Evolutionary conservation across 495 filamentous ascomycete genomes (phyloP).

Genomic region (Extremus antarcticus): DNA sequence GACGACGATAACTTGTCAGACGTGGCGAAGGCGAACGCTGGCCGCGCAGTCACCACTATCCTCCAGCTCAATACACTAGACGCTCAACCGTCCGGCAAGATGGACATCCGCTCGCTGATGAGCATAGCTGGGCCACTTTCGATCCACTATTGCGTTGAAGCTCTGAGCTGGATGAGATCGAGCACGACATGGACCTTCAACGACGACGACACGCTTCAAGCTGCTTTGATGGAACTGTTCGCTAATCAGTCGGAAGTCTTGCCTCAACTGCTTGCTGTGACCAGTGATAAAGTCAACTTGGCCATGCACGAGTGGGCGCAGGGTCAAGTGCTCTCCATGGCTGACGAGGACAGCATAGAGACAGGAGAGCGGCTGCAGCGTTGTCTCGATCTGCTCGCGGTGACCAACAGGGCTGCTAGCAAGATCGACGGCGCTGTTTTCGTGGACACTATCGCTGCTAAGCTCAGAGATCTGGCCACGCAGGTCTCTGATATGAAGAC

Average conservation of each 20-base stretch:
- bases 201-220: background rate
- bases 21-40: background rate
- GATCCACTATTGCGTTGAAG: slow-evolving; percentile 5
- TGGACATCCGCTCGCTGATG: slow-evolving; percentile 3
- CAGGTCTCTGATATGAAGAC: background rate
- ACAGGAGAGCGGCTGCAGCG: background rate
- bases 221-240: slow-evolving; percentile 9
- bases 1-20: background rate
- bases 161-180: background rate
- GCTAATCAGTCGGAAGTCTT: slow-evolving; percentile 8
- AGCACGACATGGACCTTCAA: background rate
- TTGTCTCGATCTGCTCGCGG: slow-evolving; percentile 1
- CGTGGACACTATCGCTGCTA: background rate
- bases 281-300: slow-evolving; percentile 4
- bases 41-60: background rate
- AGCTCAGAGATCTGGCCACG: background rate
- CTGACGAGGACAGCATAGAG: background rate
- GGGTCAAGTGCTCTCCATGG: background rate
- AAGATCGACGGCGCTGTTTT: background rate
- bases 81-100: background rate
- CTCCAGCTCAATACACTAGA: background rate
- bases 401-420: background rate
- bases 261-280: slow-evolving; percentile 13
- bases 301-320: slow-evolving; percentile 10
- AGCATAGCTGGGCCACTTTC: slow-evolving; percentile 11